Evolutionary conservation across 331 rosid genomes (phyloP).

Genomic region (Arachis monticola): DNA sequence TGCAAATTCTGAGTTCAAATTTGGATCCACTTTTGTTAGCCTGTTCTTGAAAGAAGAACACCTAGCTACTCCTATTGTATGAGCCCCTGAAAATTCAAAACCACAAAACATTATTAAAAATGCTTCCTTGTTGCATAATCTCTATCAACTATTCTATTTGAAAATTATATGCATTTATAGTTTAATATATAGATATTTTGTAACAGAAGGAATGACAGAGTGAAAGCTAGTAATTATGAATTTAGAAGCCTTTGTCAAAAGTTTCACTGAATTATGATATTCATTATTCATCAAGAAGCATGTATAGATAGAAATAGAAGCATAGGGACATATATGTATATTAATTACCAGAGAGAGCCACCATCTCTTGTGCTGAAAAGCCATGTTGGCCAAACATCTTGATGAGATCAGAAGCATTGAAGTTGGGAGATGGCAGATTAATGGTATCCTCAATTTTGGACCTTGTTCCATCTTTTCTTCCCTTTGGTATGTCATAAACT

Average conservation of each 20-base stretch:
- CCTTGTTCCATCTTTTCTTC: conserved; percentile 85
- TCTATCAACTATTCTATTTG: no score
- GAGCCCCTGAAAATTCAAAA: conserved; percentile 60
- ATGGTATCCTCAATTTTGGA: conserved; percentile 76
- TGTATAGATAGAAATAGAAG: no score
- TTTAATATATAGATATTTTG: no score
- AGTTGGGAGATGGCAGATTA: conserved; percentile 63
- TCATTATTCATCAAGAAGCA: not conserved
- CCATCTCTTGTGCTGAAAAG: conserved; percentile 66
- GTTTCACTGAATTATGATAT: not conserved
- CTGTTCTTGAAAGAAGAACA: conserved; percentile 71
- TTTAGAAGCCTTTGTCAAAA: not conserved
- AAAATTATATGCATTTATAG: no score
- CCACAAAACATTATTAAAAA: no score
- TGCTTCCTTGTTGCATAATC: no score
- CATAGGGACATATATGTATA: no score
- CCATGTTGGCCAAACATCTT: conserved; percentile 66
- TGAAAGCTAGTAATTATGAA: no score
- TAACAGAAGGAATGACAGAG: no score
- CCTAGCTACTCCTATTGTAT: conserved; percentile 82
- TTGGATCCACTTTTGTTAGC: conserved; percentile 46
- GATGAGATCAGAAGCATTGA: conserved; percentile 79
- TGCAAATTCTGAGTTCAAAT: conserved; percentile 58
- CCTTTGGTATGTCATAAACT: conserved; percentile 66
- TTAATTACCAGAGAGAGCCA: conserved; percentile 76